Evolutionary conservation across 2,329 filamentous ascomycete genomes (phyloP).

Genomic region (Ascocoryne sarcoides): DNA sequence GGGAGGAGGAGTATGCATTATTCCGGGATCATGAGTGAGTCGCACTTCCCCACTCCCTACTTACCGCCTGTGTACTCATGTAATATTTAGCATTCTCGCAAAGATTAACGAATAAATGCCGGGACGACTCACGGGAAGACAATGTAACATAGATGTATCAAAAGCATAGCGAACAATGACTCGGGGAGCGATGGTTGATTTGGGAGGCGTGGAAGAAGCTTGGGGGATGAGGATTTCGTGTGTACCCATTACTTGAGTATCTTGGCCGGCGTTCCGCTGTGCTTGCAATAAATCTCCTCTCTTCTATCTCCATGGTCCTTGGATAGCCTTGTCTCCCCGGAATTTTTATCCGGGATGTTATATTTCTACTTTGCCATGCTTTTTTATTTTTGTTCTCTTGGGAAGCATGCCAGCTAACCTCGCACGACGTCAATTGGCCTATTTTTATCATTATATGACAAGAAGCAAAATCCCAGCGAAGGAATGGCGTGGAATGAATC

Average conservation of each 20-base stretch:
- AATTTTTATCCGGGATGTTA: no score
- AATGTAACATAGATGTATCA: constrained; percentile 24
- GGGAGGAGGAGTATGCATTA: constrained; percentile 90
- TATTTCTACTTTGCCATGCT: no score
- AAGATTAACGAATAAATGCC: constrained; percentile 91
- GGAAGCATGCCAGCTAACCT: no score
- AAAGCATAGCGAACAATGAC: constrained; percentile 18
- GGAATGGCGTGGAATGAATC: no score
- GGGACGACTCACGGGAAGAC: constrained; percentile 2
- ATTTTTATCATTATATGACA: no score
- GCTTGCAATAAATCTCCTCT: constrained; percentile 18
- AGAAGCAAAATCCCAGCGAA: no score
- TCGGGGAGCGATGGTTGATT: constrained; percentile 1
- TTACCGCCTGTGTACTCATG: constrained; percentile 1
- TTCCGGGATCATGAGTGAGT: constrained; percentile 98
- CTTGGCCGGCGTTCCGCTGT: constrained; percentile 5
- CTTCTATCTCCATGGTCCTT: constrained; percentile 2
- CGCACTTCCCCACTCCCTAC: neutral
- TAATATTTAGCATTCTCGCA: constrained; percentile 71
- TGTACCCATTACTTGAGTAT: constrained; percentile 10
- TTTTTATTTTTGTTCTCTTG: no score
- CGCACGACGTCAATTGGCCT: no score
- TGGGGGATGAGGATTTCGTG: constrained; percentile 2
- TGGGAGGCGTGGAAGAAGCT: constrained; percentile 4
- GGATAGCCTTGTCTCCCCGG: neutral